These are phyloP conservation scores for Boechera divaricarpa DNA, from an alignment of 345 rosid species.

Conservation along the genomic window DNA sequence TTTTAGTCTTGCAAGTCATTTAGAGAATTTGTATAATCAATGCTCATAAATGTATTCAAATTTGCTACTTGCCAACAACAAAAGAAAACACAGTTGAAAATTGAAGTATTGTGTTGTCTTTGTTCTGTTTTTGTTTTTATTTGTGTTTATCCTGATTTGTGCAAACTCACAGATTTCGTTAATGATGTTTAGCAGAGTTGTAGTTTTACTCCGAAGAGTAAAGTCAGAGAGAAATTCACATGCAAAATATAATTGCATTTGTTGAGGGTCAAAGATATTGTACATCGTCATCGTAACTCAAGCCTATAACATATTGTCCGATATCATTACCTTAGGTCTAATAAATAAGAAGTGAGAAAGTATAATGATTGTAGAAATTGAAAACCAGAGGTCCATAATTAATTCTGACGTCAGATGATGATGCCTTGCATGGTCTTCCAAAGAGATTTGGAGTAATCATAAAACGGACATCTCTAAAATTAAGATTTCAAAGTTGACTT, in stretches of 20 bases:
- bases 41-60: neutral
- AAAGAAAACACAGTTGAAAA: too few species aligned
- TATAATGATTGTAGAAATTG: slow-evolving; percentile 43
- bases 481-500: slow-evolving; percentile 51
- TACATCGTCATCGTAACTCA: slow-evolving; percentile 27
- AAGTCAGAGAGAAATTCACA: neutral
- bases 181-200: neutral
- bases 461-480: slow-evolving; percentile 40
- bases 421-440: slow-evolving; percentile 56
- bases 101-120: too few species aligned
- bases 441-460: slow-evolving; percentile 57
- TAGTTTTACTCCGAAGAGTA: neutral
- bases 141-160: neutral
- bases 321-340: slow-evolving; percentile 27
- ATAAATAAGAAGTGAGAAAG: slow-evolving; percentile 35
- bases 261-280: slow-evolving; percentile 28
- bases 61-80: neutral
- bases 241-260: slow-evolving; percentile 23
- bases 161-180: neutral
- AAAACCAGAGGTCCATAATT: slow-evolving; percentile 39
- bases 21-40: neutral
- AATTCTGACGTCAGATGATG: slow-evolving; percentile 44
- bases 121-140: neutral
- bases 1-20: neutral
- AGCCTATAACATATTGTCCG: slow-evolving; percentile 30